phyloP scores from a whole-genome alignment of 73 alveolate genomes.

The Paramecium sexaurelia region DNA sequence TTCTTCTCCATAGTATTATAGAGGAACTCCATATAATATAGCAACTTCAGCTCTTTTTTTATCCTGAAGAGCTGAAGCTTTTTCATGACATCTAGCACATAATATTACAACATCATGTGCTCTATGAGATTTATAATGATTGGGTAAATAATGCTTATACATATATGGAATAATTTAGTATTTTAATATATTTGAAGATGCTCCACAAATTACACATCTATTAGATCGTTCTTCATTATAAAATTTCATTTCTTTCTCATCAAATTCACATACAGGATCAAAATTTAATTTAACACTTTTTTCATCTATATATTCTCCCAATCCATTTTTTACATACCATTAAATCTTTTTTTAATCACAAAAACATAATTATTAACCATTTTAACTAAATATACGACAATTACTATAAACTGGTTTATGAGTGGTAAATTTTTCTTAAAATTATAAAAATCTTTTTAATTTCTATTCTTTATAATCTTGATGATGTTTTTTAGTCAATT shows the following conservation, averaged over 20 bases:
- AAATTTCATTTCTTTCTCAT: slow-evolving; percentile 60
- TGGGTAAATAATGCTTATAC: slow-evolving; percentile 86
- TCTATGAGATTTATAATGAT: slow-evolving; percentile 90
- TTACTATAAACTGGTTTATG: slow-evolving; percentile 59
- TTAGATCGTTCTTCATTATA: slow-evolving; percentile 65
- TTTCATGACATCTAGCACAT: slow-evolving; percentile 96
- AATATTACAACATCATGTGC: slow-evolving; percentile 96
- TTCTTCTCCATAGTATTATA: slow-evolving; percentile 72
- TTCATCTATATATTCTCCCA: slow-evolving; percentile 24
- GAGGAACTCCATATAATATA: slow-evolving; percentile 81
- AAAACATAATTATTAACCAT: slow-evolving; percentile 16
- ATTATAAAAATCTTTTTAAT: not conserved
- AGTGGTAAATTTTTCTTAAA: slow-evolving; percentile 45
- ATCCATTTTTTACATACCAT: slow-evolving; percentile 52
- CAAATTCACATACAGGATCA: slow-evolving; percentile 27
- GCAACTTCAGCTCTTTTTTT: slow-evolving; percentile 78
- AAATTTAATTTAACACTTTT: slow-evolving; percentile 48
- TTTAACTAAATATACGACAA: not conserved
- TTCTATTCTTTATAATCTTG: slow-evolving; percentile 16
- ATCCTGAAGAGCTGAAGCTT: slow-evolving; percentile 83
- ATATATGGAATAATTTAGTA: slow-evolving; percentile 54
- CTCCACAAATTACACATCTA: slow-evolving; percentile 66
- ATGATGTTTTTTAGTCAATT: not conserved
- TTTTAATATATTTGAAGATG: slow-evolving; percentile 27
- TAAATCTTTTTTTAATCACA: slow-evolving; percentile 64